phyloP scores from a whole-genome alignment of 176 grass and related monocot genomes.

The Carex littledalei region DNA sequence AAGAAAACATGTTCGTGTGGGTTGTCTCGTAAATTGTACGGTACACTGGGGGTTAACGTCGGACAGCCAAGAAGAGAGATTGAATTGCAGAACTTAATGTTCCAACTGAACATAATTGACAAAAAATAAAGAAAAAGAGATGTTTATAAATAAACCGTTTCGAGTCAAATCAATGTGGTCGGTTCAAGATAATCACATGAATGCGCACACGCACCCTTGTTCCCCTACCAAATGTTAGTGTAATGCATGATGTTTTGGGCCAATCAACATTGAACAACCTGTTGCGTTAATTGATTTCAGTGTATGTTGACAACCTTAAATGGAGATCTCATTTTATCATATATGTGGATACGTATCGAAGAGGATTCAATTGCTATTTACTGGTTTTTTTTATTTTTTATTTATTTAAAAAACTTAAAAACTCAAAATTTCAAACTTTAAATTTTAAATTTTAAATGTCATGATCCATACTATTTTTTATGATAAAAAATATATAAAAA shows the following conservation, averaged over 20 bases:
- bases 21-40: too few relatives aligned
- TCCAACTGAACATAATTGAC: too few relatives aligned
- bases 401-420: too few relatives aligned
- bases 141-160: not conserved
- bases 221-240: not conserved
- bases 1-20: too few relatives aligned
- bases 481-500: too few relatives aligned
- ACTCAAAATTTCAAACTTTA: too few relatives aligned
- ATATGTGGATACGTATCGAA: not conserved
- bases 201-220: not conserved
- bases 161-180: not conserved
- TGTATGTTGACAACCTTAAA: not conserved
- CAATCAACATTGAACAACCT: not conserved
- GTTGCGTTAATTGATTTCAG: not conserved
- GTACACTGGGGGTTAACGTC: too few relatives aligned
- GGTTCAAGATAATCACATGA: not conserved
- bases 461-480: not conserved
- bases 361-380: not conserved
- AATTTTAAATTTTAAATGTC: too few relatives aligned
- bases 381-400: too few relatives aligned
- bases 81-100: too few relatives aligned
- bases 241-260: not conserved
- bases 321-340: not conserved
- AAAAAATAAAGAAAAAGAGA: too few relatives aligned
- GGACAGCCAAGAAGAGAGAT: too few relatives aligned